Conservation (phyloP, 306 rosid genomes). For the Vigna trinervia region DNA sequence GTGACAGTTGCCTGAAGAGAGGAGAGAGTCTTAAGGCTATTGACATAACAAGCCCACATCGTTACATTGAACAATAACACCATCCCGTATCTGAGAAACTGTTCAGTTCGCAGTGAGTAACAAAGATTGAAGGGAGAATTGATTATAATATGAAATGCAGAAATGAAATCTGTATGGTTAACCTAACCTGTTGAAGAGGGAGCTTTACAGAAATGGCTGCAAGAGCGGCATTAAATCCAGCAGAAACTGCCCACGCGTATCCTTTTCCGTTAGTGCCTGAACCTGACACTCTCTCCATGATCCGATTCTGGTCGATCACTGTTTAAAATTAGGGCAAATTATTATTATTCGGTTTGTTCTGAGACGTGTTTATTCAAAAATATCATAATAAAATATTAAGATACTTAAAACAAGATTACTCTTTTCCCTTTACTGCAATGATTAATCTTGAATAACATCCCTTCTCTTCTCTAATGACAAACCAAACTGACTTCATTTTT, state of each 20-base stretch:
- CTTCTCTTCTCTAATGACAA: no score
- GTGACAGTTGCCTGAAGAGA: conserved; percentile 93
- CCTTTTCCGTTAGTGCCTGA: conserved; percentile 13
- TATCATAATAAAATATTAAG: not conserved
- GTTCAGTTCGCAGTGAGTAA: conserved; percentile 17
- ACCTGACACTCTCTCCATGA: conserved; percentile 22
- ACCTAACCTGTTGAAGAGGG: conserved; percentile 30
- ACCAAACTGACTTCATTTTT: no score
- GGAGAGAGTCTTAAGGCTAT: conserved; percentile 83
- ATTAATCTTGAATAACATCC: no score
- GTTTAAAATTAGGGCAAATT: not conserved
- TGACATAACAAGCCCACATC: conserved; percentile 91
- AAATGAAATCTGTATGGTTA: not conserved
- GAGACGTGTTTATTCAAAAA: not conserved
- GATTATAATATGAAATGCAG: not conserved
- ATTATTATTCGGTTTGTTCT: not conserved
- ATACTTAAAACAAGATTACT: not conserved
- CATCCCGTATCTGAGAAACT: conserved; percentile 65
- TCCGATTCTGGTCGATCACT: not conserved
- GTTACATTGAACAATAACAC: conserved; percentile 70
- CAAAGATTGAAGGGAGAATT: not conserved
- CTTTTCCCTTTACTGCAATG: no score
- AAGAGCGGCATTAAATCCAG: conserved; percentile 52
- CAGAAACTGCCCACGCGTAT: conserved; percentile 47
- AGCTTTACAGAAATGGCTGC: conserved; percentile 50